Evolutionary conservation across 768 basidiomycete species (phyloP).

Genomic region (Dictyophora rubrovolvata): DNA sequence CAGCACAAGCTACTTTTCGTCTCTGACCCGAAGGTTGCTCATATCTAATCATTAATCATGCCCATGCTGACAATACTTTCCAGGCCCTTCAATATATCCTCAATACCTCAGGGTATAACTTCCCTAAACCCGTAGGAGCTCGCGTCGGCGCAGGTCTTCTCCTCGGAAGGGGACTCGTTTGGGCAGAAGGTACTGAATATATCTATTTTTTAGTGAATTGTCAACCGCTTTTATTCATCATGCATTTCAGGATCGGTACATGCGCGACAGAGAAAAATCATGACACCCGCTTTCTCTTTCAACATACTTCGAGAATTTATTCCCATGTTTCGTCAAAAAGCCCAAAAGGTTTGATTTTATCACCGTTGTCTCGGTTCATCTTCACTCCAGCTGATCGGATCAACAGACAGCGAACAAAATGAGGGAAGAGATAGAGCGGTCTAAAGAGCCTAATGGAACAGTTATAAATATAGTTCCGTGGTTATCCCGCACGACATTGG

Average conservation of each 20-base stretch:
- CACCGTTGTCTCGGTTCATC: background rate
- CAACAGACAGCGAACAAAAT: too few species aligned
- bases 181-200: slow-evolving; percentile 36
- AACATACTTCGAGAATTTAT: background rate
- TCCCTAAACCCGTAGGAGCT: slow-evolving; percentile 11
- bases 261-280: slow-evolving; percentile 5
- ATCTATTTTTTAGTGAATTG: background rate
- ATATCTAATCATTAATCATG: background rate
- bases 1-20: slow-evolving; percentile 22
- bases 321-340: slow-evolving; percentile 5
- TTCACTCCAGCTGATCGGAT: background rate
- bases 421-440: too few species aligned
- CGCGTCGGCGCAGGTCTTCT: slow-evolving; percentile 37
- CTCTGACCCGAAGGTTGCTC: slow-evolving; percentile 16
- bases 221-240: too few species aligned
- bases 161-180: slow-evolving; percentile 42
- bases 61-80: background rate
- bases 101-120: slow-evolving; percentile 19
- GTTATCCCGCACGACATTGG: slow-evolving; percentile 36
- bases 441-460: too few species aligned
- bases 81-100: slow-evolving; percentile 21
- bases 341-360: slow-evolving; percentile 6
- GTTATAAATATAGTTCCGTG: slow-evolving; percentile 19
- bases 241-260: background rate
- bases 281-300: slow-evolving; percentile 9